Base-by-base conservation (phyloP, 345 rosid genomes). In the Euphorbia pulcherrima region DNA sequence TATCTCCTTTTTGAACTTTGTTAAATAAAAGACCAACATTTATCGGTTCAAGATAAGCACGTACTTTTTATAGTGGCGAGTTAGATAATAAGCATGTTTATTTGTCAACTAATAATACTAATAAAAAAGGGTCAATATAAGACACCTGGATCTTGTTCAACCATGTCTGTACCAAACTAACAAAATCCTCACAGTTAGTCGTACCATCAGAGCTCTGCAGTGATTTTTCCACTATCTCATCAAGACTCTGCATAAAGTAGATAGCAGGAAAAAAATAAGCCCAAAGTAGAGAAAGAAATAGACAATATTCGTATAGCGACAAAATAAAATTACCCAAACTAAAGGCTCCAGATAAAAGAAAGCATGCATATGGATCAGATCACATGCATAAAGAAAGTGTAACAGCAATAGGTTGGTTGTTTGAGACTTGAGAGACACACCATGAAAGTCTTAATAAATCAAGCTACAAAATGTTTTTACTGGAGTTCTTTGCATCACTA, bases 131-230 rank as follows among this genome's bases (percentile, higher is more conserved):
- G 29, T 13, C 29, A 48, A 33, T 28, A 27, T 37, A 30, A 3
- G 29, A 33, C 35, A 91, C 99, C 97, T 91, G 82, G 69, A 91
- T 84, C 80, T 88, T 94, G 68, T 69, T 79, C 72, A 89, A 62
- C 92, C 97, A 89, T 56, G 82, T 72, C 80, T 88, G 96, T 52
- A 81, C 99, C 67, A 87, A 81, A 74, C 74, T 62, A 64, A 91
- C 93, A 73, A 94, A 91, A 80, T 94, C 97, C 81, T 89, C 92
- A 74, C 96, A 89, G 57, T 74, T 82, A 70, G 61, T 69, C 59
- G 88, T 80, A 39, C 93, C 93, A 86, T 91, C 89, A 68, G 58
- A 75, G 67, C 92, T 87, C 48, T 20, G 65, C 52, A 92, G 84
- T 11, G 78, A 79, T 72, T 82, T 94, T 56, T 86, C 89, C 23